Evolutionary conservation across 2,329 filamentous ascomycete genomes (phyloP).

Genomic region (Spiromastix sp.): DNA sequence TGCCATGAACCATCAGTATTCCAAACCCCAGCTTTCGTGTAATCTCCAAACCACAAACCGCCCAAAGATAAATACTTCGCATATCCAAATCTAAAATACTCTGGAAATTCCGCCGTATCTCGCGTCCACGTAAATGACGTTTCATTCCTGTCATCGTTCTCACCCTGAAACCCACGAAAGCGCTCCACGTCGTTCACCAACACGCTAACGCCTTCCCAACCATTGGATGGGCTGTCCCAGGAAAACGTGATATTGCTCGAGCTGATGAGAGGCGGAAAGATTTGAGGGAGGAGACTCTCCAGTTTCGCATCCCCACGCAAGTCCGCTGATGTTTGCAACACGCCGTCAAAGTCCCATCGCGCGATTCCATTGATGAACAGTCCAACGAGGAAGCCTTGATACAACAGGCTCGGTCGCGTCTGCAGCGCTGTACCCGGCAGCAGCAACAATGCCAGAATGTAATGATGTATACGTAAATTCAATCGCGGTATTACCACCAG

Average conservation of each 20-base stretch:
- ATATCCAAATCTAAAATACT: constrained; percentile 36
- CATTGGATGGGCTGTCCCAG: constrained; percentile 22
- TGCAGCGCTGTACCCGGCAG: constrained; percentile 50
- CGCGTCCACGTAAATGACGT: constrained; percentile 27
- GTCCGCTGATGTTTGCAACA: constrained; percentile 46
- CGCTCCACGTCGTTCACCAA: constrained; percentile 54
- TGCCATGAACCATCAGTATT: constrained; percentile 15
- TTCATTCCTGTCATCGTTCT: constrained; percentile 30
- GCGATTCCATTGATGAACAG: constrained; percentile 55
- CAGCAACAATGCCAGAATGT: constrained; percentile 49
- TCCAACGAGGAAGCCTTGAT: constrained; percentile 51
- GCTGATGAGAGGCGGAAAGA: constrained; percentile 14
- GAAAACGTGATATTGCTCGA: constrained; percentile 26
- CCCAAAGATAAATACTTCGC: constrained; percentile 23
- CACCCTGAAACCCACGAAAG: constrained; percentile 41
- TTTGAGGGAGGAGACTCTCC: constrained; percentile 22
- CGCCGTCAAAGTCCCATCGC: constrained; percentile 52
- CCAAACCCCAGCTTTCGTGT: constrained; percentile 26
- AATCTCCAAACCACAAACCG: constrained; percentile 31
- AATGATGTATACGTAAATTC: constrained; percentile 54
- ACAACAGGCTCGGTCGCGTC: constrained; percentile 47
- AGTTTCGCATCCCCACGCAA: constrained; percentile 31
- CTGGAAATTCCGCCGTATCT: constrained; percentile 18
- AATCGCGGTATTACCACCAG: constrained; percentile 46
- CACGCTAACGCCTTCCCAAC: constrained; percentile 45